phyloP scores from a whole-genome alignment of 805 yeast genomes.

The Nakazawaea populi region DNA sequence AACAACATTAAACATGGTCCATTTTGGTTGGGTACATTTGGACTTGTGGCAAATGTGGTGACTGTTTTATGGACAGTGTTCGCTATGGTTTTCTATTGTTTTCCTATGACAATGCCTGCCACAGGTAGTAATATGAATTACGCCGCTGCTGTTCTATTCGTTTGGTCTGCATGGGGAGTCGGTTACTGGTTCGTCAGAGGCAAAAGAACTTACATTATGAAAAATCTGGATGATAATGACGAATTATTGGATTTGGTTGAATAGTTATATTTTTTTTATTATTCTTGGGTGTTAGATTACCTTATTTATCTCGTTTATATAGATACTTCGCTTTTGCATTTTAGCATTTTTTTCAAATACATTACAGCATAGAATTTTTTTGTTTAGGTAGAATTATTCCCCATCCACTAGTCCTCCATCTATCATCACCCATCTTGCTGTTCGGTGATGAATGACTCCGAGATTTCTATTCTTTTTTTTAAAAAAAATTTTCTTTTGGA shows the following conservation, averaged over 20 bases:
- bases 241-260: neutral
- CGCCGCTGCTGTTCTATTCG: slow-evolving; percentile 49
- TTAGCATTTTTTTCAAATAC: neutral
- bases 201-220: slow-evolving; percentile 14
- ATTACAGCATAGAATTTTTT: neutral
- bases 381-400: neutral
- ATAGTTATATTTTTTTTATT: neutral
- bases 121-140: slow-evolving; percentile 61
- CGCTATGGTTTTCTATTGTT: slow-evolving; percentile 53
- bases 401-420: no score
- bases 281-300: neutral
- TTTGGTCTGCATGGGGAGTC: slow-evolving; percentile 36
- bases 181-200: slow-evolving; percentile 48
- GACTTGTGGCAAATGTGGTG: slow-evolving; percentile 44
- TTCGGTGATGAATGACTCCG: no score
- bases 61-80: slow-evolving; percentile 53
- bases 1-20: slow-evolving; percentile 54
- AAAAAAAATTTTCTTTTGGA: no score
- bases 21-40: slow-evolving; percentile 58
- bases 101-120: slow-evolving; percentile 62
- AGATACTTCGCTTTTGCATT: neutral
- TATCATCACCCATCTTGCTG: no score
- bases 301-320: neutral
- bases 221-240: slow-evolving; percentile 12
- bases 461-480: no score